These are phyloP conservation scores for Daphne laureola DNA, from an alignment of 441 rosid genomes.

Conservation along the genomic window DNA sequence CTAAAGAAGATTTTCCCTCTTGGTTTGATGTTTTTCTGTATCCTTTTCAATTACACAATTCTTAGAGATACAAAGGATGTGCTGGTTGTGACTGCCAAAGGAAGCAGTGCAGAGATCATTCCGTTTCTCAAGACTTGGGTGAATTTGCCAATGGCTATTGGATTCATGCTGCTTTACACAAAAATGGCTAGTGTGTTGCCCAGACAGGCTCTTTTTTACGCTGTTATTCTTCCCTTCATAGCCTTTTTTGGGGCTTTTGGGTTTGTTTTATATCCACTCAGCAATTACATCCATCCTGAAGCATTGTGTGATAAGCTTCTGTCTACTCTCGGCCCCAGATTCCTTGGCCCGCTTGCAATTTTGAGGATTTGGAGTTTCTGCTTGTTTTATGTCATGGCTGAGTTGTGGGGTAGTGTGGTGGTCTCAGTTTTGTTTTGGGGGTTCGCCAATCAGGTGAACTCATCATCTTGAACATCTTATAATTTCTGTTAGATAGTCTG, in stretches of 20 bases:
- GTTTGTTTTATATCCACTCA: constrained; percentile 84
- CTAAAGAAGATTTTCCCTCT: constrained; percentile 84
- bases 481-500: not conserved
- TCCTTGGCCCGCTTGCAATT: constrained; percentile 94
- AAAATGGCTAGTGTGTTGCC: constrained; percentile 69
- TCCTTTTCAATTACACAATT: constrained; percentile 88
- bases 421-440: constrained; percentile 98
- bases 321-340: constrained; percentile 73
- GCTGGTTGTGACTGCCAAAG: constrained; percentile 88
- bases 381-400: constrained; percentile 99
- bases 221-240: constrained; percentile 85
- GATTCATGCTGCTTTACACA: constrained; percentile 84
- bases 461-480: not conserved
- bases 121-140: constrained; percentile 98
- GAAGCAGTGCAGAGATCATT: constrained; percentile 95
- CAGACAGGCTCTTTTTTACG: constrained; percentile 77
- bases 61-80: constrained; percentile 96
- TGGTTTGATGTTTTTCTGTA: constrained; percentile 96
- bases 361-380: constrained; percentile 96
- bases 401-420: constrained; percentile 97
- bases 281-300: constrained; percentile 69
- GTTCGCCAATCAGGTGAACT: constrained; percentile 86
- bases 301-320: constrained; percentile 85
- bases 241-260: constrained; percentile 97
- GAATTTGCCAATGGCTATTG: constrained; percentile 96